Conservation (phyloP, 1,139 yeast species). For the Suhomyces atakaporum region DNA sequence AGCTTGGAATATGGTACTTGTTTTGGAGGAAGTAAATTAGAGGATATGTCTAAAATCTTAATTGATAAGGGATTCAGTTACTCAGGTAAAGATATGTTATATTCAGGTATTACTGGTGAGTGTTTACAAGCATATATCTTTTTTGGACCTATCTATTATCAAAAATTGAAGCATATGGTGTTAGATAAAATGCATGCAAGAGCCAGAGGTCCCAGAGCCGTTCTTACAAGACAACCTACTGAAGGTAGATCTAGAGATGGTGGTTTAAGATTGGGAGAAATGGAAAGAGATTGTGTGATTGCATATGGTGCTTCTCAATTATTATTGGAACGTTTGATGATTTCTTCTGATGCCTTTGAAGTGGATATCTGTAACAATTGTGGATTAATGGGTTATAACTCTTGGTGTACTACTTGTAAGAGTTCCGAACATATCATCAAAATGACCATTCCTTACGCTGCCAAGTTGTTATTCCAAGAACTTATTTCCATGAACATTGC, state of each 20-base stretch:
- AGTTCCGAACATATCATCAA: constrained; percentile 82
- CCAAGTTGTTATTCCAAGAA: constrained; percentile 93
- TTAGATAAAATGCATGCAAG: constrained; percentile 99
- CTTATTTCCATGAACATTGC: constrained; percentile 96
- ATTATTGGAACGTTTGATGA: constrained; percentile 96
- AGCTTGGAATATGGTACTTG: constrained; percentile 94
- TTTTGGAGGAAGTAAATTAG: constrained; percentile 94
- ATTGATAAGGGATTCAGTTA: constrained; percentile 92
- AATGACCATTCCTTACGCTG: constrained; percentile 98
- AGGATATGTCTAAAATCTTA: constrained; percentile 91
- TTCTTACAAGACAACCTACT: constrained; percentile 96
- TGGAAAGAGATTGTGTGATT: constrained; percentile 99
- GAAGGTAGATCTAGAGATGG: constrained; percentile 99
- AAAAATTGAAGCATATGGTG: constrained; percentile 98
- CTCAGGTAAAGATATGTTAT: constrained; percentile 96
- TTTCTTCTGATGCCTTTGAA: constrained; percentile 97
- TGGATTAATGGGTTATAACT: constrained; percentile 89
- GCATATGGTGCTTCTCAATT: constrained; percentile 99
- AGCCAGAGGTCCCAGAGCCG: constrained; percentile 99
- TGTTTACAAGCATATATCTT: constrained; percentile 95
- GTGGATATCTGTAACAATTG: constrained; percentile 98
- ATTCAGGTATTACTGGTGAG: constrained; percentile 98
- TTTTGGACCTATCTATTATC: constrained; percentile 98
- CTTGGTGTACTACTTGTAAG: constrained; percentile 96
- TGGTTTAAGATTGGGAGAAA: constrained; percentile 99